Evolutionary conservation across 768 basidiomycete genomes (phyloP), one percentile per base, ranked within the genome.

Genomic region (Roridomyces roridus): DNA sequence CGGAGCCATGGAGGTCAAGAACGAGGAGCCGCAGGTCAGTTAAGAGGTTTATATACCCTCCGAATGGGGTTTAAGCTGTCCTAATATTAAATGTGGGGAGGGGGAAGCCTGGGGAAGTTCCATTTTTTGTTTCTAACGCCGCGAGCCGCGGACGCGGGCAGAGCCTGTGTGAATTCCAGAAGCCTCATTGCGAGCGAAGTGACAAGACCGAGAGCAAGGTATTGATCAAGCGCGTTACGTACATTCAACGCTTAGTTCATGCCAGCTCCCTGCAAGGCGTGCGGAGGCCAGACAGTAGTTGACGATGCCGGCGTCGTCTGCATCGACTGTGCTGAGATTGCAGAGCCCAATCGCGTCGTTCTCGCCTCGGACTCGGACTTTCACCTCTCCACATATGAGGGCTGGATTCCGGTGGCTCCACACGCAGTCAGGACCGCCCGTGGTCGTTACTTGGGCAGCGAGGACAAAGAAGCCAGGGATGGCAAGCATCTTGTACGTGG

Each of bases 281-380:
- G 90, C 69, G 80, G 78, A 40, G 80, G 73, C 12, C 17, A 64
- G 51, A 83, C 82, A 17, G 70, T 78, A 58, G 85, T 80, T 78
- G 80, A 86, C 70, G 77, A 80, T 28, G 79, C 81, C 24, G 81
- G 79, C 52, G 86, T 87, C 42, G 84, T 92, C 56, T 93, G 91
- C 71, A 82, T 82, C 12, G 47, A 59, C n/a, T 92, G 91, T 63
- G 91, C 87, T 15, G 85, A 85, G n/a, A 81, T 93, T 18, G 76
- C 73, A 10, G 85, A 91, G 64, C 77, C 89, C 0, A 74, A 79
- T 14, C 87, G 87, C 74, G 78, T 77, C 24, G 72, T 89, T 36
- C 82, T 93, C 45, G 77, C 83, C 8, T 74, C 80, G 21, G 76
- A 82, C 59, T 61, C 66, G 20, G 77, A 79, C 58, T 64, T 74